Percentiles rank a stretch among this genome's conserved stretches.
These are phyloP conservation scores for Talaromyces adpressus DNA, from an alignment of 495 filamentous ascomycete genomes.

Conservation along the genomic window DNA sequence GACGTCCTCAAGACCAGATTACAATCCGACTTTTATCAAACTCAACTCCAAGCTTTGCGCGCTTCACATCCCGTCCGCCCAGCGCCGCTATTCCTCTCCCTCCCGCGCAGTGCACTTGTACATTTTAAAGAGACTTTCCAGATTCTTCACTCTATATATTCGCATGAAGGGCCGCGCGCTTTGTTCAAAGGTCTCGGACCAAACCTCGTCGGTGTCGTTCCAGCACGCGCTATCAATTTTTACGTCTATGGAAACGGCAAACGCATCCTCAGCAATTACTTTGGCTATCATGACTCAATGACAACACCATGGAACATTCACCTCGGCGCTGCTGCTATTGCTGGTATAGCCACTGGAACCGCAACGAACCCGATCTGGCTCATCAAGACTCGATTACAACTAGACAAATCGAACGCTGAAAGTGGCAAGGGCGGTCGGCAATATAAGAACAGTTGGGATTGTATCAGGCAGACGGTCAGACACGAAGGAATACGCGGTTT, in stretches of 20 bases:
- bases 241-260: slow-evolving; percentile 55
- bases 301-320: slow-evolving; percentile 42
- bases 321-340: slow-evolving; percentile 41
- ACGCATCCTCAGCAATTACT: slow-evolving; percentile 35
- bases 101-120: slow-evolving; percentile 37
- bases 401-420: slow-evolving; percentile 43
- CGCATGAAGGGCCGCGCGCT: slow-evolving; percentile 47
- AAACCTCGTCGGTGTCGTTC: slow-evolving; percentile 51
- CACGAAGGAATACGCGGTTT: slow-evolving; percentile 46
- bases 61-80: slow-evolving; percentile 27
- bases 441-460: slow-evolving; percentile 50
- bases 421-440: slow-evolving; percentile 32
- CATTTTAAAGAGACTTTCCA: slow-evolving; percentile 52
- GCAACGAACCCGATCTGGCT: slow-evolving; percentile 57
- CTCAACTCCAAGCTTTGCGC: slow-evolving; percentile 46
- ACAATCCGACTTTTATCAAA: slow-evolving; percentile 86
- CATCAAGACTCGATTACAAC: slow-evolving; percentile 51
- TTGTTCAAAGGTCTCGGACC: slow-evolving; percentile 54
- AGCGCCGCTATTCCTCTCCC: slow-evolving; percentile 34
- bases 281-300: slow-evolving; percentile 32
- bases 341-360: slow-evolving; percentile 53
- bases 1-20: slow-evolving; percentile 88
- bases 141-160: slow-evolving; percentile 47
- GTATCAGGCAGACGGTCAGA: slow-evolving; percentile 45
- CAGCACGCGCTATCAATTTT: slow-evolving; percentile 53